phyloP scores from a whole-genome alignment of 768 basidiomycete genomes.

The Hygrocybe coccinea region DNA sequence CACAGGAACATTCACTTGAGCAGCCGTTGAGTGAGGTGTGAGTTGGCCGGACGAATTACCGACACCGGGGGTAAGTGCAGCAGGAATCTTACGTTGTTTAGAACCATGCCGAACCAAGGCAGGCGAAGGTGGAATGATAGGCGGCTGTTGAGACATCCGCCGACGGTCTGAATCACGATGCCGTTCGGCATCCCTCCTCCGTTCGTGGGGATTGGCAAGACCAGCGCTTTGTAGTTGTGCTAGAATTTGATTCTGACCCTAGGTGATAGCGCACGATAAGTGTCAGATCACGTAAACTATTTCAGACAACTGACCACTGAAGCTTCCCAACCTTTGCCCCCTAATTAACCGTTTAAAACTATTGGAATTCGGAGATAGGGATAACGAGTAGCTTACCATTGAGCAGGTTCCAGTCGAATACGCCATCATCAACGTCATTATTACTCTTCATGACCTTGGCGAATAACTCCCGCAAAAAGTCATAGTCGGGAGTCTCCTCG shows the following conservation, averaged over 20 bases:
- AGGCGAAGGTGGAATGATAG: constrained; percentile 66
- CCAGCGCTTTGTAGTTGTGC: constrained; percentile 59
- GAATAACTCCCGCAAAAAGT: constrained; percentile 93
- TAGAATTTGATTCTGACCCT: constrained; percentile 63
- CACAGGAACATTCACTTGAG: constrained; percentile 69
- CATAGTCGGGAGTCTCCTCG: constrained; percentile 98
- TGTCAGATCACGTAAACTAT: constrained; percentile 1
- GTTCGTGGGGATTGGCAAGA: constrained; percentile 45
- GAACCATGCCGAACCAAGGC: constrained; percentile 74
- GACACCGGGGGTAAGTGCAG: constrained; percentile 51
- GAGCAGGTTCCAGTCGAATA: constrained; percentile 94
- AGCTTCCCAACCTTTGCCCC: constrained; percentile 92
- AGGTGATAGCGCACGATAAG: constrained; percentile 6
- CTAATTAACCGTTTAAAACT: constrained; percentile 30
- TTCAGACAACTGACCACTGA: constrained; percentile 51
- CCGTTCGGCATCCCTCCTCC: constrained; percentile 44
- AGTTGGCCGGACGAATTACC: constrained; percentile 48
- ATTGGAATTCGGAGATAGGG: background rate
- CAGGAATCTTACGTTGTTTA: constrained; percentile 62
- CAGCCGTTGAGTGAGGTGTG: constrained; percentile 70
- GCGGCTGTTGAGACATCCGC: constrained; percentile 55
- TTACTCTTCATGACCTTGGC: constrained; percentile 89
- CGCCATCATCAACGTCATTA: constrained; percentile 85
- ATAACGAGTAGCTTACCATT: constrained; percentile 51
- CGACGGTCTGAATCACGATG: constrained; percentile 56